Evolutionary conservation across 805 yeast species (phyloP), one percentile per base, ranked within the genome.

Genomic region (Cyberlindnera mycetangii): DNA sequence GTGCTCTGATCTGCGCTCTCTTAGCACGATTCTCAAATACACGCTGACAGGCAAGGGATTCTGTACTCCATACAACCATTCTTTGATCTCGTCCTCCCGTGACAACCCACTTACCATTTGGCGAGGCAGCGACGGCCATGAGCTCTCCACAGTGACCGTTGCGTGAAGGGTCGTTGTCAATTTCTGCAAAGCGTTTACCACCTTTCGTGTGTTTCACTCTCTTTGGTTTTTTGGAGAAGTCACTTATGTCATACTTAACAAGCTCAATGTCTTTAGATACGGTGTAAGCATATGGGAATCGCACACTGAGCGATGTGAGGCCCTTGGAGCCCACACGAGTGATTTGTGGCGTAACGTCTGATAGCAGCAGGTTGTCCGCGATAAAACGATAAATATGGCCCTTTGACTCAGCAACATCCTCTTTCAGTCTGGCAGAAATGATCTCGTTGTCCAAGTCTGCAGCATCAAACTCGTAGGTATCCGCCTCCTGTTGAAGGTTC

Each of bases 1-100:
- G 65, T 16, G 92, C 77, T 51, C 84, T 70, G 6, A 92, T 84
- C 31, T 78, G 78, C 32, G 93, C 88, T 43, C 82, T 76, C 48
- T 82, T 75, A 55, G 81, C 86, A 41, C 74, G 77, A 2, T 93
- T 83, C 47, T 85, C 90, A 49, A 93, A 70, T 14, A 84, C 90
- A 56, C 86, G 83, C 41, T 88, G 67, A 41, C 90, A 83, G 17
- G 89, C 70, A 50, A 93, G 68, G 47, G 79, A 81, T 59, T 89
- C 95, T 17, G 85, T 72, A 49, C 90, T 84, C 96, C 96, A 92
- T 27, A 93, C 80, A 30, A 88, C 77, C 42, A 93, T 73, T 51
- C 89, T 75, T 48, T 81, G 79, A 65, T 90, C 97, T 42, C 72
- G 72, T 38, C 97, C 96, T 44, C 98, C 99, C 2, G 97, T 90